Conservation (phyloP, 768 basidiomycete species). For the Polyporus arcularius region DNA sequence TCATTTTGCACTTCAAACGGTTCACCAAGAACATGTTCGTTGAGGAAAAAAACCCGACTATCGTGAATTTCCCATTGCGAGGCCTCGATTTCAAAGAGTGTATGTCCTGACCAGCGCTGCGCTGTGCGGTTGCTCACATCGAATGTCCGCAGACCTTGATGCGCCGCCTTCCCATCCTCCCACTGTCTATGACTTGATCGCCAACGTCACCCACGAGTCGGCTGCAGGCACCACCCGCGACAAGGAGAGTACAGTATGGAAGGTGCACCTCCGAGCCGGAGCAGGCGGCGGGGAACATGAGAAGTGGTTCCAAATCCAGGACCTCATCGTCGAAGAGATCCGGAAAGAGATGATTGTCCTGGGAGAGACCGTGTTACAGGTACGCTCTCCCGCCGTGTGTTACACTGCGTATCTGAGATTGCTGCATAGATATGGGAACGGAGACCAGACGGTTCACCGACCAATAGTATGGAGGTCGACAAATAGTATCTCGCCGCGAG, state of each 20-base stretch:
- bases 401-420: not conserved
- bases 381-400: constrained; percentile 30
- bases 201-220: constrained; percentile 94
- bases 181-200: constrained; percentile 89
- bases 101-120: constrained; percentile 41
- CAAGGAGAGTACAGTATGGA: constrained; percentile 91
- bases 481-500: constrained; percentile 6
- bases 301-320: constrained; percentile 96
- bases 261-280: constrained; percentile 79
- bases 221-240: constrained; percentile 94
- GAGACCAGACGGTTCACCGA: constrained; percentile 17
- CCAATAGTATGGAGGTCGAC: constrained; percentile 35
- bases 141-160: constrained; percentile 67
- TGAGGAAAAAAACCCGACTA: constrained; percentile 98
- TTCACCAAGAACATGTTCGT: constrained; percentile 97
- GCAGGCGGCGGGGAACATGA: constrained; percentile 80
- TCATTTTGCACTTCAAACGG: constrained; percentile 93
- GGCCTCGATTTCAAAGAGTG: constrained; percentile 93
- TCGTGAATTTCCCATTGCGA: constrained; percentile 94
- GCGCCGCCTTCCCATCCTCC: constrained; percentile 57
- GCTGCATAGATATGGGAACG: constrained; percentile 33
- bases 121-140: not conserved
- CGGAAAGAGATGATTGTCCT: constrained; percentile 97
- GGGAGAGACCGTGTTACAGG: constrained; percentile 96
- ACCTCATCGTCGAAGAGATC: constrained; percentile 95